Base-by-base conservation (phyloP, 768 basidiomycete genomes). In the Lactarius hengduanensis region DNA sequence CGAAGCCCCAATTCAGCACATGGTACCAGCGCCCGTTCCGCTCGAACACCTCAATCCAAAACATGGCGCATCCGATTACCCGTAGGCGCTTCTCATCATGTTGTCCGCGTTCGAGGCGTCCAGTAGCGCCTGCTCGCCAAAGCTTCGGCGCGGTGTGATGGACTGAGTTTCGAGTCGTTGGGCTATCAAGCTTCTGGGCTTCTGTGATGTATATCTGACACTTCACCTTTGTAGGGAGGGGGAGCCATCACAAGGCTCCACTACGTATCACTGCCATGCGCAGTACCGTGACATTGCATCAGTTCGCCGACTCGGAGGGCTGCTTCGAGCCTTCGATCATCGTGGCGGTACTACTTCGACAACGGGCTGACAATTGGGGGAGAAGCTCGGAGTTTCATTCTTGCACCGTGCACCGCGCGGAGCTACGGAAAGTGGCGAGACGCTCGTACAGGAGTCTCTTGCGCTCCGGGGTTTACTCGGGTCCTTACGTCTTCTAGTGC, bases 111-210 rank as follows among this genome's bases (percentile, higher is more conserved):
- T 50, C 9, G 47, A 15, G 50, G n/a, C 6, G 50, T 50, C 3
- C 36, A 36, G 36, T 10, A 22, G 50, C 50, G 50, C n/a, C 11
- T 26, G 11, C 43, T 7, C 2, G 22, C 9, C 4, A 11, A n/a
- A n/a, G 45, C 45, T n/a, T 22, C 47, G 47, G 55, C 63, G 57
- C 36, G 4, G 62, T 30, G 0, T 36, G 45, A 36, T 36, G 57
- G 69, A 67, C 54, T 69, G 22, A 57, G 20, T 36, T 43, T 11
- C 57, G 30, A 75, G 80, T 28, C 76, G 83, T 43, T 91, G 90
- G 90, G 86, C 86, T 0, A 81, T 91, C 36, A 85, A 0, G 30
- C 22, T 32, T 34, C 18, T n/a, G 18, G 22, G 2, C 50, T 9
- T 40, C 57, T n/a, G 43, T 54, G 40, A 36, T 28, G 22, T 8